Base-by-base conservation (phyloP, 176 grass and related monocot species). In the Musa beccarii region DNA sequence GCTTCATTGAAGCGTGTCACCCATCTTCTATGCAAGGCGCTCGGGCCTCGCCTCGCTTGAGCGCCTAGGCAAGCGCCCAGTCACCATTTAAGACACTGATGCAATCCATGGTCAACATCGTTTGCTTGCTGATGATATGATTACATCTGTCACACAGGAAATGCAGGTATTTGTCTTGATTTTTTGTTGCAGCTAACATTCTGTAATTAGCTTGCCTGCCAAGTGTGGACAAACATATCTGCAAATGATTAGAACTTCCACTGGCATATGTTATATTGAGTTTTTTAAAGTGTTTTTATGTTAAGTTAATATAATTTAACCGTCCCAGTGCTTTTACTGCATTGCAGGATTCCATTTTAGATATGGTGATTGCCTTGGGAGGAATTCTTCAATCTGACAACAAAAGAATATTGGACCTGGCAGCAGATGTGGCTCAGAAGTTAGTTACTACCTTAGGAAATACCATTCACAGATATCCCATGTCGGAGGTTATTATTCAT, bases 341-440 rank as follows among this genome's bases (percentile, higher is more conserved):
- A 74, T 59, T 82, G 52, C 79, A 89, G 90, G 82, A 89, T 2
- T 85, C 84, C 1, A 4, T 87, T 89, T 87, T 70, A 21, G 86
- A 87, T 65, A 80, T 87, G 59, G 34, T 92, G 7, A 0, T 84
- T 51, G 79, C 84, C 0, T 25, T 89, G 29, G 73, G 81, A 71
- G 84, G 65, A 29, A 86, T 86, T 78, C 81, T 92, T 72, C 87
- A 84, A 72, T 80, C 86, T 68, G 20, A 80, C 1, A 92, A 85
- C 9, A n/a, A 72, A 1, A 78, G 74, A 1, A 79, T 84, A 54
- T 73, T 79, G 53, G 81, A 66, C 49, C 81, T 82, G 74, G 86
- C 86, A 55, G 84, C 79, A 24, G 82, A 87, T 81, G 84, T 79
- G 69, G 83, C 56, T 52, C 76, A 75, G 24, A 89, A 87, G 50